A percentile compares a stretch with the other conserved stretches of the same genome.
Evolutionary conservation across 2,329 filamentous ascomycete genomes (phyloP).

Genomic region (Magnaporthiopsis rhizophila): DNA sequence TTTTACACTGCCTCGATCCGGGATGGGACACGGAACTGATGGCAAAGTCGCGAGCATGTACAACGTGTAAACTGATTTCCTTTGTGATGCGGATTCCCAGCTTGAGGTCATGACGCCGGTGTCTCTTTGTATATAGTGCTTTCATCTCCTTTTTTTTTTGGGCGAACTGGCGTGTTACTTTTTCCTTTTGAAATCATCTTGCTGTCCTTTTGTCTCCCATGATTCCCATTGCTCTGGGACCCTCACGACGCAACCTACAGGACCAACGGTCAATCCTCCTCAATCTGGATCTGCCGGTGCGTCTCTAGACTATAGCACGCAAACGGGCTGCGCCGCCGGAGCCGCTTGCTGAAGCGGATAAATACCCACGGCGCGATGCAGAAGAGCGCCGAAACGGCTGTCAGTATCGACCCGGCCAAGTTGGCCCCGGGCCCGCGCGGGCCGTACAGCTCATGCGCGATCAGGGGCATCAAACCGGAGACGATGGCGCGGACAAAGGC

Average conservation of each 20-base stretch:
- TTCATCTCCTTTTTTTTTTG: background rate
- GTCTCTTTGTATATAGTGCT: background rate
- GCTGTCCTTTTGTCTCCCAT: background rate
- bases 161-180: background rate
- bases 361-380: constrained; percentile 16
- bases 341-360: constrained; percentile 14
- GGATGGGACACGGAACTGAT: background rate
- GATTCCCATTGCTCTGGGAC: background rate
- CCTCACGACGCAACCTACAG: no score
- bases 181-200: background rate
- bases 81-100: background rate
- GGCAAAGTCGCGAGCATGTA: background rate
- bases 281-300: constrained; percentile 12
- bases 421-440: constrained; percentile 14
- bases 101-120: background rate
- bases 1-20: background rate
- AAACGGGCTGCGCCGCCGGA: constrained; percentile 18
- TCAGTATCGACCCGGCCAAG: constrained; percentile 17
- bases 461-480: constrained; percentile 18
- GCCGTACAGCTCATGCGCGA: constrained; percentile 16
- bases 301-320: constrained; percentile 17
- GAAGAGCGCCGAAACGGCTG: constrained; percentile 14
- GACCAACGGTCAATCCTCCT: constrained; percentile 8
- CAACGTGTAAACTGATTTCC: background rate
- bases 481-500: constrained; percentile 17